A percentile compares a stretch with the other conserved stretches of the same genome.
These are phyloP conservation scores for Plantago lanceolata DNA, from an alignment of 305 asterid species.

Conservation along the genomic window DNA sequence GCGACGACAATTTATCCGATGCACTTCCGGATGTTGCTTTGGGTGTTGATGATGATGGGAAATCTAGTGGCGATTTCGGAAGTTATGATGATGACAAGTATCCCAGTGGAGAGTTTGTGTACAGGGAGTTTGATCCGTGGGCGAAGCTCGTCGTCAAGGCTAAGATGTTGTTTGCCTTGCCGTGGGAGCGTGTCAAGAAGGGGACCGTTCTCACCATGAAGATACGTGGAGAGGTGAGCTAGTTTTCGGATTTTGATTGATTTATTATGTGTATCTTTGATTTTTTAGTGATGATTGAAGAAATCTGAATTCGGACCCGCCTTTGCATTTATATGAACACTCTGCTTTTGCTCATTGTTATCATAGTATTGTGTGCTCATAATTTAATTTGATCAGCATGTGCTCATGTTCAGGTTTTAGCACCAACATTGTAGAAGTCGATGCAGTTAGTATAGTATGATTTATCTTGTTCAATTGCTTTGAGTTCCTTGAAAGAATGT, in stretches of 20 bases:
- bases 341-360: too few species aligned
- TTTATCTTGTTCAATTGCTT: too few species aligned
- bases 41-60: conserved; percentile 29
- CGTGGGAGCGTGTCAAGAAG: conserved; percentile 89
- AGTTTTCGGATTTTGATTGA: neutral
- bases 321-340: too few species aligned
- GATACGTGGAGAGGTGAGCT: conserved; percentile 77
- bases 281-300: neutral
- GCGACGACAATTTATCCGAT: conserved; percentile 23
- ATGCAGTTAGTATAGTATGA: too few species aligned
- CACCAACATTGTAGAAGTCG: too few species aligned
- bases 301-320: too few species aligned
- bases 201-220: conserved; percentile 86
- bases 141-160: conserved; percentile 58
- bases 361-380: too few species aligned
- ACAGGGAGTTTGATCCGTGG: conserved; percentile 52
- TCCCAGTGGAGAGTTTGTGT: conserved; percentile 82
- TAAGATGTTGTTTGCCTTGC: conserved; percentile 72
- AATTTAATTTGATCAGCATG: too few species aligned
- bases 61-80: conserved; percentile 12
- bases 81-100: conserved; percentile 38
- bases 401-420: too few species aligned
- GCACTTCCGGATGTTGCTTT: conserved; percentile 20
- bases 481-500: too few species aligned
- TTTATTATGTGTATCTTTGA: neutral